Evolutionary conservation across 225 moss, liverwort and hornwort genomes (phyloP), one percentile per base, ranked within the genome.

Genomic region (Polytrichum commune): DNA sequence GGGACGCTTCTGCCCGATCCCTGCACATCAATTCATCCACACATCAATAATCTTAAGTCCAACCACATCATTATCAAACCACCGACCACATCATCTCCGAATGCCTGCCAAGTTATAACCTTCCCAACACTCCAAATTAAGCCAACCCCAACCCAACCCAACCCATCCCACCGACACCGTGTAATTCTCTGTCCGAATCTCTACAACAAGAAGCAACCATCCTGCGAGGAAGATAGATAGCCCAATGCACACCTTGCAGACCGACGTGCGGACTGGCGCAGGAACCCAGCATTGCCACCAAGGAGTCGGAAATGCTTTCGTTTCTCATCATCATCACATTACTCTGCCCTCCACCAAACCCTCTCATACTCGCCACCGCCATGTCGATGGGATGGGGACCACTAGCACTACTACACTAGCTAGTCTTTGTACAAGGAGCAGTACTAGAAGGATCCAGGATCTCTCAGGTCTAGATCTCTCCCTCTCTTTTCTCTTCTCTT

Each of bases 311-410:
- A 55, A 74, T 74, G 65, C 91, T 90, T 70, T 89, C 87, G 74
- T 77, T 95, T 53, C 85, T 77, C 90, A 86, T 81, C 65, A 87
- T 80, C 88, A 90, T 89, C 62, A 89, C 87, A 86, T 78, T 89
- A 19, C 65, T 29, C 32, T 28, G 53, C 22, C 70, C 54, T 28
- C 64, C 27, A 28, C 33, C 26, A 20, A 4, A 46, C 13, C 46
- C 46, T 46, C 46, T 46, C 46, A 46, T 13, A 16, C 46, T 46
- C 46, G 46, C 46, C 46, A 46, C 64, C 26, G 18, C 64, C 18
- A 25, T 25, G 24, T 24, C 28, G 26, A 64, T 5, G 18, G 28
- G 64, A 64, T 27, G 26, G 27, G 19, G 1, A 5, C 18, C 10
- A 5, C 64, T 28, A 16, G 46, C 46, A 46, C 18, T 28, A 29